Base-by-base conservation (phyloP, 2,329 filamentous ascomycete species). In the Fusarium redolens region DNA sequence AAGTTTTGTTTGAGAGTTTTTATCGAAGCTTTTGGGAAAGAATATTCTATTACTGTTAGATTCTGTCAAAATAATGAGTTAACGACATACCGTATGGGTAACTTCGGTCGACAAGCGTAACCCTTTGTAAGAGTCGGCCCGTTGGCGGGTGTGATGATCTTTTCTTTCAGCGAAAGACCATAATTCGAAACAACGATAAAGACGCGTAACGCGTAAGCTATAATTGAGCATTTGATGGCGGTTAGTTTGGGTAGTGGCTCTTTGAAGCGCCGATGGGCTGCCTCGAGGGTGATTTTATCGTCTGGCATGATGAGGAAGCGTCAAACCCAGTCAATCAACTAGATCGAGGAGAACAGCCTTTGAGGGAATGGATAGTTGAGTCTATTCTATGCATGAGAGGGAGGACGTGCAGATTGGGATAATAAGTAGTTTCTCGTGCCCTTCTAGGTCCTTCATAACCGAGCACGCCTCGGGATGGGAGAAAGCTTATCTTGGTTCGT, bases 71-170 rank as follows among this genome's bases (percentile, higher is more conserved):
- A 9, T 1, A 5, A 1, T 5, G 13, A 3, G 8, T 25, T 14
- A 2, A 11, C 15, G 14, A 12, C 22, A 0, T 28, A 70, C 69
- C 69, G 52, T 13, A 61, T 28, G 3, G 68, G 65, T 2, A 72
- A n/a, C 2, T 60, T 57, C 2, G 68, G 68, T 18, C 50, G 64
- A 8, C 64, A 72, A 9, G 54, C 12, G 17, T 72, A 72, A 3
- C 28, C 45, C 18, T 45, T 72, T 18, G 38, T 40, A 13, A 68
- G 17, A 22, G 15, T 69, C 12, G 69, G 69, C 18, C 48, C 38
- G 12, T 54, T 54, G 7, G 41, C n/a, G 4, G 64, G n/a, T 1
- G 40, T 17, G 0, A 38, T 9, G 12, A 65, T 57, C 13, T 10
- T 38, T 17, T 64, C 64, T 25, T 58, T 72, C 5, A 72, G 1